Conservation (phyloP, 371 early-diverging fungal species). For the Smittium culicis region DNA sequence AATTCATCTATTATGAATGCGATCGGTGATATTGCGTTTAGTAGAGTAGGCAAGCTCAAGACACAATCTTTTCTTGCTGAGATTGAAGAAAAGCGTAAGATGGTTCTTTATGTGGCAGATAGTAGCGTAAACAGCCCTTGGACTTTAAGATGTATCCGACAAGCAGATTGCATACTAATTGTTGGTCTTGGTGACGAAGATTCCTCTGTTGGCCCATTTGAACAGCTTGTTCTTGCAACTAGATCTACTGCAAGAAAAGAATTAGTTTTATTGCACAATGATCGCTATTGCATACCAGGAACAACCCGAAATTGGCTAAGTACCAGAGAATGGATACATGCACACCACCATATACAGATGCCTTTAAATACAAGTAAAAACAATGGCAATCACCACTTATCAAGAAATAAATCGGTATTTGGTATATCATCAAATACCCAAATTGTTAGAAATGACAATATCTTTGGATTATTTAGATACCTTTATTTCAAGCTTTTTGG, state of each 20-base stretch:
- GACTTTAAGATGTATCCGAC: constrained; percentile 93
- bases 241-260: constrained; percentile 95
- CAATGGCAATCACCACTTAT: no score
- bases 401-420: no score
- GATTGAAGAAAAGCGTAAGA: constrained; percentile 72
- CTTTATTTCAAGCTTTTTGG: no score
- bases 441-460: no score
- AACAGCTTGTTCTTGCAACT: constrained; percentile 74
- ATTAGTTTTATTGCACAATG: constrained; percentile 73
- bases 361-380: no score
- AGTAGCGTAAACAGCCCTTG: constrained; percentile 78
- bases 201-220: constrained; percentile 79
- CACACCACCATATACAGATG: no score
- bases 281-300: constrained; percentile 60
- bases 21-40: constrained; percentile 86
- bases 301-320: constrained; percentile 83
- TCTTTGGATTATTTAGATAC: no score
- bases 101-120: constrained; percentile 89
- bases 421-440: no score
- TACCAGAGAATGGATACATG: constrained; percentile 82
- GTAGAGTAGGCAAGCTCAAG: constrained; percentile 77
- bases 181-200: constrained; percentile 84
- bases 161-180: constrained; percentile 87
- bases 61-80: constrained; percentile 82
- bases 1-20: constrained; percentile 59